Conservation (phyloP, 768 basidiomycete species). For the Amanita jacksonii region DNA sequence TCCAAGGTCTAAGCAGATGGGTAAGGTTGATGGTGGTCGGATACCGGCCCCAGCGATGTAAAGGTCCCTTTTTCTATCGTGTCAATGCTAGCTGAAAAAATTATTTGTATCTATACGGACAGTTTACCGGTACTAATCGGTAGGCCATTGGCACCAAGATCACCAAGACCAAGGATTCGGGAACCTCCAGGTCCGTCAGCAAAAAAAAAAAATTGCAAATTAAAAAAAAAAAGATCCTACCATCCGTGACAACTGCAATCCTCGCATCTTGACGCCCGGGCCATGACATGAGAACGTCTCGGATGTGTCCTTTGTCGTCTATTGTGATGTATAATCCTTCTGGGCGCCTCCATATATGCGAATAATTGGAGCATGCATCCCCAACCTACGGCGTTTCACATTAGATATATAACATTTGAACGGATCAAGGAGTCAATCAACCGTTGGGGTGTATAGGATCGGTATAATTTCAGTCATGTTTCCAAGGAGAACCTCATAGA, state of each 20-base stretch:
- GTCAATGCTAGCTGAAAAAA: not conserved
- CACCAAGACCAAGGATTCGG: conserved; percentile 62
- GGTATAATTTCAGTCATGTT: conserved; percentile 62
- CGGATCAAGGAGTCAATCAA: conserved; percentile 18
- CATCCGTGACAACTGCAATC: conserved; percentile 75
- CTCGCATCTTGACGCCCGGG: conserved; percentile 34
- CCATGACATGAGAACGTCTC: conserved; percentile 46
- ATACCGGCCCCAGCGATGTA: conserved; percentile 69
- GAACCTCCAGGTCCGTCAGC: too few species aligned
- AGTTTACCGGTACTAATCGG: conserved; percentile 70
- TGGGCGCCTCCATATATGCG: conserved; percentile 57
- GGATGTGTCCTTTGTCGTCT: conserved; percentile 55
- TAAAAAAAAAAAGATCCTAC: conserved; percentile 23
- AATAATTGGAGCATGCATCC: conserved; percentile 63
- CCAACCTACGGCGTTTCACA: conserved; percentile 37
- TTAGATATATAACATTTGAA: too few species aligned
- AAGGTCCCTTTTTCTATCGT: conserved; percentile 43
- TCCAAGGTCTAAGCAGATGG: conserved; percentile 66
- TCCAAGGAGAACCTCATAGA: conserved; percentile 52
- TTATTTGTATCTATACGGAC: conserved; percentile 22
- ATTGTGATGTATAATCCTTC: conserved; percentile 57
- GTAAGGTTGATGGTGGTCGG: conserved; percentile 43
- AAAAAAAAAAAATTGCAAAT: conserved; percentile 6
- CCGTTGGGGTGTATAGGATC: conserved; percentile 70
- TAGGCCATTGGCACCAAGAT: conserved; percentile 38